These are phyloP conservation scores for Populus davidiana DNA, from an alignment of 345 rosid species.

Conservation along the genomic window DNA sequence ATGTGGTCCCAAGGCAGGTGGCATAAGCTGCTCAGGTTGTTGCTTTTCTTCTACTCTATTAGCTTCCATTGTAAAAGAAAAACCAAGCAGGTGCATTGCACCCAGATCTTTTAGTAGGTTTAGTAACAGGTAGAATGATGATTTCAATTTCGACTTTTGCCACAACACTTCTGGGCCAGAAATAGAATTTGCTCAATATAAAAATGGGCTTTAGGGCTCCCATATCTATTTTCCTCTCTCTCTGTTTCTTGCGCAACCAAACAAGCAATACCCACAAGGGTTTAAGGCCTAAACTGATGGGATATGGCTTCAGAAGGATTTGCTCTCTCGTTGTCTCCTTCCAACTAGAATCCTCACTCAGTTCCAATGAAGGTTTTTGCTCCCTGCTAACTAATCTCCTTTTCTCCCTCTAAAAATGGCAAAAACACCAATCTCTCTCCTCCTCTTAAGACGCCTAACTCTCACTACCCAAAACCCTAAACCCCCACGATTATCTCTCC, in stretches of 20 bases:
- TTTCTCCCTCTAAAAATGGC: constrained; percentile 33
- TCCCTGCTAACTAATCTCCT: background rate
- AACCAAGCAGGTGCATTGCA: too few relatives aligned
- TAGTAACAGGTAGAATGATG: too few relatives aligned
- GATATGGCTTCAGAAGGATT: background rate
- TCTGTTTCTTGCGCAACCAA: too few relatives aligned
- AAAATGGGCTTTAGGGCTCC: too few relatives aligned
- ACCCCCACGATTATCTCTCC: constrained; percentile 13
- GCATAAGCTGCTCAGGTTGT: too few relatives aligned
- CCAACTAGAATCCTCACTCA: background rate
- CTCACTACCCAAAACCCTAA: constrained; percentile 23
- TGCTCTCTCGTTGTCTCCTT: background rate
- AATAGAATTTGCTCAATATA: too few relatives aligned
- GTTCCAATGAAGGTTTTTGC: constrained; percentile 24
- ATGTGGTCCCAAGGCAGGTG: background rate
- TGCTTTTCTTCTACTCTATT: too few relatives aligned
- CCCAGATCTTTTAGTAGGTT: too few relatives aligned
- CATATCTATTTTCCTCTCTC: too few relatives aligned
- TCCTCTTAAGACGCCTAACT: constrained; percentile 47
- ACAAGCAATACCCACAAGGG: background rate
- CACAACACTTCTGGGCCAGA: too few relatives aligned
- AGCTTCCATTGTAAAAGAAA: too few relatives aligned
- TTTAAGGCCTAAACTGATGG: background rate
- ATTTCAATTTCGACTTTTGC: too few relatives aligned
- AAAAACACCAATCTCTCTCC: constrained; percentile 39